These are phyloP conservation scores for Mycena sp. DNA, from an alignment of 1,284 basidiomycete species.

Conservation along the genomic window DNA sequence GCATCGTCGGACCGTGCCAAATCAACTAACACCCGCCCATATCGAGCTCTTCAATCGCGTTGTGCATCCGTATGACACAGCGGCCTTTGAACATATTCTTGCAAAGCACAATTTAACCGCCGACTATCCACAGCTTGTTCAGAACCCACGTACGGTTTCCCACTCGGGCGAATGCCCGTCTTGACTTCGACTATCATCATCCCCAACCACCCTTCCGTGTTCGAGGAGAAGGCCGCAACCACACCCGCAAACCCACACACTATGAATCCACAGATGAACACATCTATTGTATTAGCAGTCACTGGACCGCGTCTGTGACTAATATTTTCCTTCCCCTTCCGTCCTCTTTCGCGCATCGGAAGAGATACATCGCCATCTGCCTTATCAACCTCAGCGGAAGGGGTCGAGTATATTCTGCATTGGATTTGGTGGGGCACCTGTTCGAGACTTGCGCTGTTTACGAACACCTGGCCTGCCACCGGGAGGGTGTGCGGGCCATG, in stretches of 20 bases:
- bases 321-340: too few species aligned
- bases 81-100: conserved; percentile 25
- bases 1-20: not conserved
- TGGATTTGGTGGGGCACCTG: too few species aligned
- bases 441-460: too few species aligned
- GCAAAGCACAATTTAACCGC: conserved; percentile 16
- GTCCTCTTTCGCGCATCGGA: too few species aligned
- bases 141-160: conserved; percentile 44
- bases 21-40: not conserved
- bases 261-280: too few species aligned
- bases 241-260: too few species aligned
- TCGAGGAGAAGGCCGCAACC: too few species aligned
- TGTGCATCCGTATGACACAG: conserved; percentile 25
- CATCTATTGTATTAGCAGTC: too few species aligned
- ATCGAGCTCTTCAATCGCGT: not conserved
- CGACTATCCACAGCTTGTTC: conserved; percentile 41
- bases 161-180: conserved; percentile 41
- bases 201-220: conserved; percentile 18
- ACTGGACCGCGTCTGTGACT: too few species aligned
- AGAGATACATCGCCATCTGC: too few species aligned
- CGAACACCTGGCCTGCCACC: not conserved
- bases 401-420: too few species aligned
- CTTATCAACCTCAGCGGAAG: too few species aligned
- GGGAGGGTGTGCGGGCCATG: not conserved
- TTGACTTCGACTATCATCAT: conserved; percentile 29